phyloP scores from a whole-genome alignment of 768 basidiomycete species.

The Tremella fuciformis region DNA sequence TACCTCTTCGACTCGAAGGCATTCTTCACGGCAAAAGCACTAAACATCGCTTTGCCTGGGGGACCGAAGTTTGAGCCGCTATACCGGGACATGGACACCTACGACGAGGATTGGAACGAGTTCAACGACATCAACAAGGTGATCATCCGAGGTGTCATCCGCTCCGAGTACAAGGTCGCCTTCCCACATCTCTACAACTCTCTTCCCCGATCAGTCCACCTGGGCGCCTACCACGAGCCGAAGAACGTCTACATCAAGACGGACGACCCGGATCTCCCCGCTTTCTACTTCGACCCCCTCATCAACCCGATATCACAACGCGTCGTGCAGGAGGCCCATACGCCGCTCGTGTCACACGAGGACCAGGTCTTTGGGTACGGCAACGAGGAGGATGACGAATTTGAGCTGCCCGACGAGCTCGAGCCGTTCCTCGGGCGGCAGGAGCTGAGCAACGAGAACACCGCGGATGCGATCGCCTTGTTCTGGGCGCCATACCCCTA shows the following conservation, averaged over 20 bases:
- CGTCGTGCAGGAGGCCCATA: constrained; percentile 76
- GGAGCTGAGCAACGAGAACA: constrained; percentile 80
- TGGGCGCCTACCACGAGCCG: constrained; percentile 80
- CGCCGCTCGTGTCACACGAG: constrained; percentile 79
- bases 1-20: constrained; percentile 97
- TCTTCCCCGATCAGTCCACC: constrained; percentile 85
- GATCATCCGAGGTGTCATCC: constrained; percentile 96
- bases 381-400: constrained; percentile 67
- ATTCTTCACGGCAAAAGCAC: constrained; percentile 89
- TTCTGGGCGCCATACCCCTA: constrained; percentile 99
- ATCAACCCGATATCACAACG: constrained; percentile 96
- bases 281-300: constrained; percentile 97
- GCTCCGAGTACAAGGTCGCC: constrained; percentile 98
- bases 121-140: constrained; percentile 99
- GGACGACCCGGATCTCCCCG: constrained; percentile 97
- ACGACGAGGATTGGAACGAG: constrained; percentile 99
- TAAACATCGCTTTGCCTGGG: constrained; percentile 62
- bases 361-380: constrained; percentile 87
- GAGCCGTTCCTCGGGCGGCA: constrained; percentile 76
- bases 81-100: constrained; percentile 90
- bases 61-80: constrained; percentile 98
- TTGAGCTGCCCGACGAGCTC: constrained; percentile 73
- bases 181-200: constrained; percentile 99
- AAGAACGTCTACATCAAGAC: constrained; percentile 99
- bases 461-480: constrained; percentile 92